phyloP scores from a whole-genome alignment of 2,329 filamentous ascomycete genomes.

The Botrytis byssoidea region DNA sequence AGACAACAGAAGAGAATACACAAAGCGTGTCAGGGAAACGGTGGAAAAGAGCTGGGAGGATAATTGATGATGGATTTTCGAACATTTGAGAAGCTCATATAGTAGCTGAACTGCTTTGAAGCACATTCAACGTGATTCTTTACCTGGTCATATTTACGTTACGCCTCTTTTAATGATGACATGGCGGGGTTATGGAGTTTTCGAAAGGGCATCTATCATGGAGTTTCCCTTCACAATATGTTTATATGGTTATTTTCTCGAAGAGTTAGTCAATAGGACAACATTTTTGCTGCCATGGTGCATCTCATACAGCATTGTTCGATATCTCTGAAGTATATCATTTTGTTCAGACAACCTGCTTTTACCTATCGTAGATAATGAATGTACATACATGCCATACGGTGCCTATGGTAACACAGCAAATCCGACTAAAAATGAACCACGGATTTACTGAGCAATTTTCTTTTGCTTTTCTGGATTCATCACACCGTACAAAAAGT shows the following conservation, averaged over 20 bases:
- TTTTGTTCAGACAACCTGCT: background rate
- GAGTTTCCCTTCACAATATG: constrained; percentile 10
- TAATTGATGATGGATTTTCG: constrained; percentile 42
- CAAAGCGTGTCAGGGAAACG: constrained; percentile 90
- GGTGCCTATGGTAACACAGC: constrained; percentile 2
- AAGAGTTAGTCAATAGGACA: constrained; percentile 9
- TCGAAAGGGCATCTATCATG: constrained; percentile 12
- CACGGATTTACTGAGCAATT: background rate
- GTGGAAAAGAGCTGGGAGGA: constrained; percentile 99
- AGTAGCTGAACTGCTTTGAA: constrained; percentile 1
- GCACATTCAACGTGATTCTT: constrained; percentile 6
- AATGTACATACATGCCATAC: background rate
- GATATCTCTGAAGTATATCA: background rate
- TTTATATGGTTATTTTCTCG: background rate
- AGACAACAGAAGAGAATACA: constrained; percentile 95
- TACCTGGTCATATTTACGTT: background rate
- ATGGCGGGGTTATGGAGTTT: constrained; percentile 17
- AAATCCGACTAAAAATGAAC: background rate
- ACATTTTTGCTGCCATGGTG: background rate
- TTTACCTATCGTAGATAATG: background rate
- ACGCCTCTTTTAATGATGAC: constrained; percentile 11
- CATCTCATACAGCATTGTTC: background rate
- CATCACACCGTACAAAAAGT: background rate
- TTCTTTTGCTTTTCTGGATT: background rate
- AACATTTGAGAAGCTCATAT: constrained; percentile 1